These are phyloP conservation scores for Wickerhamomyces xylosicus DNA, from an alignment of 805 yeast species.

Conservation along the genomic window DNA sequence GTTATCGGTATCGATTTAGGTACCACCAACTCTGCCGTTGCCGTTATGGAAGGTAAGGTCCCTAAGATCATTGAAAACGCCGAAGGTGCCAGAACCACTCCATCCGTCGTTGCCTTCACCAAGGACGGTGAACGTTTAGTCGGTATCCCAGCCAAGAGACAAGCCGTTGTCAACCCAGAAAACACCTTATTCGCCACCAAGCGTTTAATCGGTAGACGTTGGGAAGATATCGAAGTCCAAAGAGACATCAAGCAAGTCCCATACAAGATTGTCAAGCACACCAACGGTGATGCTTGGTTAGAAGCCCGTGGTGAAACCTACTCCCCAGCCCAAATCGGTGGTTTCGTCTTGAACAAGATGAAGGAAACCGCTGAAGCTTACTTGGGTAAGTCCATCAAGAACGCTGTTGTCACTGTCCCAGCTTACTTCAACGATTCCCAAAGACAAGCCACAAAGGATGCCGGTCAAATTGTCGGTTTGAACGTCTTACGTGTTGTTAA, in stretches of 20 bases:
- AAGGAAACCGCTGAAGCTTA: constrained; percentile 54
- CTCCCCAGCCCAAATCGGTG: constrained; percentile 69
- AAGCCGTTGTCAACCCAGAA: constrained; percentile 66
- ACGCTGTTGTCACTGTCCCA: constrained; percentile 79
- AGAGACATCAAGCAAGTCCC: constrained; percentile 58
- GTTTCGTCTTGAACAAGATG: constrained; percentile 55
- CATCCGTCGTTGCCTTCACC: constrained; percentile 53
- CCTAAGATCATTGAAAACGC: constrained; percentile 70
- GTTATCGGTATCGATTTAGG: constrained; percentile 82
- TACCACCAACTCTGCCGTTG: constrained; percentile 86
- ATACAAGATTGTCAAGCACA: constrained; percentile 47
- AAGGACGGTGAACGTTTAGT: constrained; percentile 41
- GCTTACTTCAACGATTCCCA: constrained; percentile 79
- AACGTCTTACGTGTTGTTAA: constrained; percentile 68
- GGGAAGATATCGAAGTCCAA: constrained; percentile 62
- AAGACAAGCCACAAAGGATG: constrained; percentile 75
- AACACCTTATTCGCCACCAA: constrained; percentile 78
- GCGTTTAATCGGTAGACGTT: constrained; percentile 70
- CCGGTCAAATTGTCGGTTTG: constrained; percentile 68
- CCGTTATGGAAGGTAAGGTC: constrained; percentile 32
- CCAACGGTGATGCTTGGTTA: constrained; percentile 66
- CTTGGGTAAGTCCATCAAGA: constrained; percentile 40
- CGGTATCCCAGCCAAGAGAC: constrained; percentile 72
- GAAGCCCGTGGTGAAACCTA: constrained; percentile 31
- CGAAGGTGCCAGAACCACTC: constrained; percentile 62